Percentiles rank a stretch among this genome's conserved stretches.
phyloP scores from a whole-genome alignment of 2,329 filamentous ascomycete species.

The Diplodia seriata region DNA sequence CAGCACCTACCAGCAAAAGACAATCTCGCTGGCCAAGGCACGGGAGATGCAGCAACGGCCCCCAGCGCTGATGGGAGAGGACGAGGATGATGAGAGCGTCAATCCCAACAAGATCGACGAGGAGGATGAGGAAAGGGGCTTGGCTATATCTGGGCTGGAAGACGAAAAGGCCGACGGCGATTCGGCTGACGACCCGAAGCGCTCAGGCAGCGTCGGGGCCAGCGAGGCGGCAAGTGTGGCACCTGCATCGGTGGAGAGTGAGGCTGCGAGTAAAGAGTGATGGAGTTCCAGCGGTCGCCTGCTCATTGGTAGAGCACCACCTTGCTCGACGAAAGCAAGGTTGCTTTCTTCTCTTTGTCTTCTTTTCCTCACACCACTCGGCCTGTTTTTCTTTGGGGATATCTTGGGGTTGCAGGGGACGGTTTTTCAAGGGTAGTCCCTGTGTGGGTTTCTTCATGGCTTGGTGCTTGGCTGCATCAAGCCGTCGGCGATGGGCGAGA shows the following conservation, averaged over 20 bases:
- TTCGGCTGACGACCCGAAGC: constrained; percentile 4
- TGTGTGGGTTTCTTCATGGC: constrained; percentile 14
- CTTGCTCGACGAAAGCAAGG: neutral
- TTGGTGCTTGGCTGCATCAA: constrained; percentile 6
- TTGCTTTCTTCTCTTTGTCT: constrained; percentile 1
- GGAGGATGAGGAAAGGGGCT: constrained; percentile 47
- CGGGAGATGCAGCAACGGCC: constrained; percentile 86
- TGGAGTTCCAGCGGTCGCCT: neutral
- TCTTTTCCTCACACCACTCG: neutral
- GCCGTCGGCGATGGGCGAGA: constrained; percentile 14
- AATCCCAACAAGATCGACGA: constrained; percentile 41
- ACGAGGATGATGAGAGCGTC: constrained; percentile 43
- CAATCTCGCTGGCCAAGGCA: constrained; percentile 89
- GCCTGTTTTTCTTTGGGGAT: constrained; percentile 1
- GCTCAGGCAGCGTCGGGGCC: constrained; percentile 19
- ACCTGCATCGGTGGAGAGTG: constrained; percentile 5
- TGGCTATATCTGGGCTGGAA: constrained; percentile 48
- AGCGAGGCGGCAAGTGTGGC: constrained; percentile 23
- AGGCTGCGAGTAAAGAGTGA: constrained; percentile 29
- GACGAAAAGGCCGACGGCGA: constrained; percentile 34
- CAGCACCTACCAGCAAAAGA: constrained; percentile 96
- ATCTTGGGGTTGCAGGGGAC: neutral
- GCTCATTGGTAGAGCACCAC: neutral
- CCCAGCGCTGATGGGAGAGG: constrained; percentile 77
- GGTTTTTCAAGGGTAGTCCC: constrained; percentile 3